A percentile compares a stretch with the other conserved stretches of the same genome.
These are phyloP conservation scores for Ophiosphaerella herpotricha DNA, from an alignment of 2,329 filamentous ascomycete species.

Conservation along the genomic window DNA sequence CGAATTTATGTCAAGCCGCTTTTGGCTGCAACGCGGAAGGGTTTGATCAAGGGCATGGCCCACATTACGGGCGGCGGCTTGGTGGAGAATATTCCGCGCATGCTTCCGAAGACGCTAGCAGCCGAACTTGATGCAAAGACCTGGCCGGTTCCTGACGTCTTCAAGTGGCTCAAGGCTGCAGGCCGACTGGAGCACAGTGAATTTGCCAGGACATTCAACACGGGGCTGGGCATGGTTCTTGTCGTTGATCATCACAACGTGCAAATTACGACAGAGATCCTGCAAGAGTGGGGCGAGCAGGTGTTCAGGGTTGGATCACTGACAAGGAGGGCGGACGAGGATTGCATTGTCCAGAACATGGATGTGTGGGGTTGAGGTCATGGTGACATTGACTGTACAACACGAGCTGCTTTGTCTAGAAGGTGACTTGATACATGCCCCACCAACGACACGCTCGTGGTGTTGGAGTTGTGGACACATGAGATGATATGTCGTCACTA, in stretches of 20 bases:
- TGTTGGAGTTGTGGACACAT: too few species aligned
- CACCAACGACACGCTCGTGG: too few species aligned
- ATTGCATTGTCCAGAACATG: conserved; percentile 66
- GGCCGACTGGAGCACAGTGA: conserved; percentile 75
- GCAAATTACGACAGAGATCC: conserved; percentile 61
- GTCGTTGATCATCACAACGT: conserved; percentile 72
- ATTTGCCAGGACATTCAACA: conserved; percentile 94
- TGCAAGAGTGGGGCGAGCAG: conserved; percentile 73
- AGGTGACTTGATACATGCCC: too few species aligned
- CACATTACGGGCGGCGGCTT: conserved; percentile 97
- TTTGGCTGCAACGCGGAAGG: conserved; percentile 65
- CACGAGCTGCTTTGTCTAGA: neutral
- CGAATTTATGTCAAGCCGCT: conserved; percentile 89
- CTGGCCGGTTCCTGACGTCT: conserved; percentile 79
- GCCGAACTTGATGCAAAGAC: conserved; percentile 77
- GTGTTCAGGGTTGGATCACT: conserved; percentile 78
- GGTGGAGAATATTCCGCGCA: conserved; percentile 90
- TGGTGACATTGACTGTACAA: neutral
- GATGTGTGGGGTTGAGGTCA: conserved; percentile 49
- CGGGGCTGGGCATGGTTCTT: conserved; percentile 90
- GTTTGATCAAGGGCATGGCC: conserved; percentile 84
- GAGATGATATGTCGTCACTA: too few species aligned
- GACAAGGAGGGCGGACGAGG: conserved; percentile 58
- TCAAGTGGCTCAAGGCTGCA: conserved; percentile 80
- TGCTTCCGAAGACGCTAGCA: conserved; percentile 78